Evolutionary conservation across 1,284 basidiomycete genomes (phyloP).

Genomic region (Ceratobasidium sp.): DNA sequence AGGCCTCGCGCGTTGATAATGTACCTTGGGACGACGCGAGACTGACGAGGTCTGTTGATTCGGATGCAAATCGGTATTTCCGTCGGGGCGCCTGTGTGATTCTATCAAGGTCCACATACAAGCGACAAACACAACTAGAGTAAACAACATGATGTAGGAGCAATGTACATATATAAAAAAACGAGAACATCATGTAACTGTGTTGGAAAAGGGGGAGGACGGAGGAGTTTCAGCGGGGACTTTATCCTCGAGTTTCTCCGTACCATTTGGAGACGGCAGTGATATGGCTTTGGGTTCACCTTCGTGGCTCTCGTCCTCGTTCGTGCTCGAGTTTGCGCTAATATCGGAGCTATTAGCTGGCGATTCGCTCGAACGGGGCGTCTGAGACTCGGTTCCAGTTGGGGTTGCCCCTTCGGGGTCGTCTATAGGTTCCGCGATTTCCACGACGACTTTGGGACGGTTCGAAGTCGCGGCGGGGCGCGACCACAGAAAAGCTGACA

Average conservation of each 20-base stretch:
- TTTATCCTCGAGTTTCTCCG: constrained; percentile 34
- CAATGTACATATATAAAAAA: constrained; percentile 11
- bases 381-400: constrained; percentile 19
- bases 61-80: constrained; percentile 37
- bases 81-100: constrained; percentile 5
- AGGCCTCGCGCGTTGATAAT: not conserved
- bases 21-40: constrained; percentile 32
- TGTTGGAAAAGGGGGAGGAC: constrained; percentile 33
- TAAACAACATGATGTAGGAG: constrained; percentile 16
- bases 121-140: constrained; percentile 15
- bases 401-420: constrained; percentile 10
- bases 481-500: constrained; percentile 46
- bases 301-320: constrained; percentile 3
- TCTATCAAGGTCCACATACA: constrained; percentile 30
- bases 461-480: constrained; percentile 32
- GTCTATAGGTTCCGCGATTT: constrained; percentile 26
- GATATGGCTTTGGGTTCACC: constrained; percentile 20
- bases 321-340: constrained; percentile 21
- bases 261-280: constrained; percentile 17
- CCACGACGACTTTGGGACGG: constrained; percentile 40
- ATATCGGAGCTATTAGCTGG: not conserved
- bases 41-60: constrained; percentile 30
- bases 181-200: constrained; percentile 21
- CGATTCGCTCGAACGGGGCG: constrained; percentile 23
- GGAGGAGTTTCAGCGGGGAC: constrained; percentile 31